Evolutionary conservation across 2,329 filamentous ascomycete genomes (phyloP).

Genomic region (Magnaporthales sp.): DNA sequence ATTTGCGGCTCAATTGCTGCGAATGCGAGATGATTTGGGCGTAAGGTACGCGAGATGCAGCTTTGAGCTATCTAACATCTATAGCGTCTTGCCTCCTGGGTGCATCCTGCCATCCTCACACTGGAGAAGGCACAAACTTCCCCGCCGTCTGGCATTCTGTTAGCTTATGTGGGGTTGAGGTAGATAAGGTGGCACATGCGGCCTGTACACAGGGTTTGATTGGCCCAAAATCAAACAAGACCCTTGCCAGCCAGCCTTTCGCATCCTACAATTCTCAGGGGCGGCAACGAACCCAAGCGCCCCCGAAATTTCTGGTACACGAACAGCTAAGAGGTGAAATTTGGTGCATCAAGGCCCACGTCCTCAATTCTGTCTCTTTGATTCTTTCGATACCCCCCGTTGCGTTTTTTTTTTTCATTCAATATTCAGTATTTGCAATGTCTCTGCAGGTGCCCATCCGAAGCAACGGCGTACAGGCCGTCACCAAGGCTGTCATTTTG

Average conservation of each 20-base stretch:
- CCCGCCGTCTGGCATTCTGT: background rate
- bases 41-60: background rate
- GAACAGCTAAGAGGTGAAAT: background rate
- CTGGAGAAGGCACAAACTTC: background rate
- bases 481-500: constrained; percentile 91
- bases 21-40: background rate
- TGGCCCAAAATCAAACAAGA: background rate
- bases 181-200: background rate
- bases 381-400: constrained; percentile 1
- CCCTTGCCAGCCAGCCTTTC: background rate
- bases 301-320: background rate
- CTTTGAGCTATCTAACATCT: background rate
- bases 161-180: background rate
- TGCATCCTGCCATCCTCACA: background rate
- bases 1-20: background rate
- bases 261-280: background rate
- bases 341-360: background rate
- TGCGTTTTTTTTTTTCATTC: background rate
- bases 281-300: background rate
- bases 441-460: constrained; percentile 49
- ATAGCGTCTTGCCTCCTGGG: background rate
- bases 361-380: background rate
- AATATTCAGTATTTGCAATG: constrained; percentile 26
- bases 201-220: background rate
- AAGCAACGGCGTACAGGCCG: constrained; percentile 40